Conservation (phyloP, 2,329 filamentous ascomycete genomes). For the Ceratocystis papillata region DNA sequence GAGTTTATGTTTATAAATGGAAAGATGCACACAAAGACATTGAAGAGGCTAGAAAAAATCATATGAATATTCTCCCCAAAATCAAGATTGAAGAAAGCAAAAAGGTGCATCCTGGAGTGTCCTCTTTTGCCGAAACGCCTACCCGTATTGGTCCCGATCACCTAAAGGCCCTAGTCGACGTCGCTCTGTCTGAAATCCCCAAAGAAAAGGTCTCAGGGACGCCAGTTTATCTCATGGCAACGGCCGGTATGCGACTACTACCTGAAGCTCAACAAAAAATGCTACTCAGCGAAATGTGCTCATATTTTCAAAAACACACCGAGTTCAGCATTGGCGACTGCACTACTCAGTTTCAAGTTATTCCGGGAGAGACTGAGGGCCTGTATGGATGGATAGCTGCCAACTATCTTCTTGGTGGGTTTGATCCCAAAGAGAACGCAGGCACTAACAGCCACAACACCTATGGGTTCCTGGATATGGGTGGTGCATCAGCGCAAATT, state of each 20-base stretch:
- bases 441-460: constrained; percentile 69
- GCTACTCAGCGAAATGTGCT: constrained; percentile 68
- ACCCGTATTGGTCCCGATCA: constrained; percentile 71
- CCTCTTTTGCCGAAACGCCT: constrained; percentile 71
- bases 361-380: constrained; percentile 88
- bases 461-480: constrained; percentile 97
- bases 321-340: constrained; percentile 85
- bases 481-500: constrained; percentile 92
- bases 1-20: constrained; percentile 92
- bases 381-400: constrained; percentile 96
- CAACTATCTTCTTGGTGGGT: constrained; percentile 87
- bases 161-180: constrained; percentile 65
- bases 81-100: constrained; percentile 79
- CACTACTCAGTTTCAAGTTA: constrained; percentile 79
- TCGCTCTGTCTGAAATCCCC: constrained; percentile 71
- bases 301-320: constrained; percentile 66
- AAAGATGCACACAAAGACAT: constrained; percentile 53
- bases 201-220: constrained; percentile 66
- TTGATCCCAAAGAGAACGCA: constrained; percentile 65
- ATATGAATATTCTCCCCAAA: constrained; percentile 58
- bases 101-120: constrained; percentile 89
- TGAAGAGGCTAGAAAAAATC: constrained; percentile 26
- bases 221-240: constrained; percentile 89
- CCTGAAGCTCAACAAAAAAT: constrained; percentile 59
- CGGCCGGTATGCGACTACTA: constrained; percentile 84